Evolutionary conservation across 345 rosid genomes (phyloP).

Genomic region (Linum lewisii): DNA sequence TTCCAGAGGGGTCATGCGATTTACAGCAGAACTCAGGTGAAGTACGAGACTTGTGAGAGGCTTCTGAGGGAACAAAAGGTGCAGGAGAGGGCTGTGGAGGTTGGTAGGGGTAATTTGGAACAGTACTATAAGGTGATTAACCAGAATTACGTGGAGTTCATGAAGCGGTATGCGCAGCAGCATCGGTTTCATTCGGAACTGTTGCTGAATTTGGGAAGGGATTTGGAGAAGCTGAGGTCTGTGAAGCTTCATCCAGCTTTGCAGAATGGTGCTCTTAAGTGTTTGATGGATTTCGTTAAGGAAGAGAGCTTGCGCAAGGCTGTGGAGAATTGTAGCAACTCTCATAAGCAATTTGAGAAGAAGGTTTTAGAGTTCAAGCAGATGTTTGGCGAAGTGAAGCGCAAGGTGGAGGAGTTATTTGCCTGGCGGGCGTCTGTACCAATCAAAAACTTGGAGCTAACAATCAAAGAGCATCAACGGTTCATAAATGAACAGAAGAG

Average conservation of each 20-base stretch:
- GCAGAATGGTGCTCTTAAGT: constrained; percentile 43
- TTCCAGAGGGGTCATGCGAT: constrained; percentile 48
- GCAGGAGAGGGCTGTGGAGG: constrained; percentile 83
- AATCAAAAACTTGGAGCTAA: constrained; percentile 45
- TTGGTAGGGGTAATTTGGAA: constrained; percentile 71
- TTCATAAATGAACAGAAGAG: constrained; percentile 69
- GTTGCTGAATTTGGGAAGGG: constrained; percentile 57
- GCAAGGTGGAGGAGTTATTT: constrained; percentile 66
- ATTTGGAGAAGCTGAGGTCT: constrained; percentile 69
- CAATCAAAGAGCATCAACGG: constrained; percentile 55
- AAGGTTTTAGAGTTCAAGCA: constrained; percentile 77
- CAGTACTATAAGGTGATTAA: constrained; percentile 67
- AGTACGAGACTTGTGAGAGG: constrained; percentile 50
- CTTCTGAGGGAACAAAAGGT: constrained; percentile 76
- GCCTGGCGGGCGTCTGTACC: constrained; percentile 39
- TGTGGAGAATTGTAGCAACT: constrained; percentile 53
- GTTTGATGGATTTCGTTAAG: constrained; percentile 76
- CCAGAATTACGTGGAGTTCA: constrained; percentile 70
- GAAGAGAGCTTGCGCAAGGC: constrained; percentile 74
- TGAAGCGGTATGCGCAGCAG: constrained; percentile 78
- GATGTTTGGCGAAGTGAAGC: constrained; percentile 62
- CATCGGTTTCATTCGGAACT: constrained; percentile 65
- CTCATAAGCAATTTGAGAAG: constrained; percentile 83
- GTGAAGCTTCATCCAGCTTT: constrained; percentile 63
- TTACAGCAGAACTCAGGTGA: constrained; percentile 45